Evolutionary conservation across 2,329 filamentous ascomycete genomes (phyloP).

Genomic region (Microdochium paspali): DNA sequence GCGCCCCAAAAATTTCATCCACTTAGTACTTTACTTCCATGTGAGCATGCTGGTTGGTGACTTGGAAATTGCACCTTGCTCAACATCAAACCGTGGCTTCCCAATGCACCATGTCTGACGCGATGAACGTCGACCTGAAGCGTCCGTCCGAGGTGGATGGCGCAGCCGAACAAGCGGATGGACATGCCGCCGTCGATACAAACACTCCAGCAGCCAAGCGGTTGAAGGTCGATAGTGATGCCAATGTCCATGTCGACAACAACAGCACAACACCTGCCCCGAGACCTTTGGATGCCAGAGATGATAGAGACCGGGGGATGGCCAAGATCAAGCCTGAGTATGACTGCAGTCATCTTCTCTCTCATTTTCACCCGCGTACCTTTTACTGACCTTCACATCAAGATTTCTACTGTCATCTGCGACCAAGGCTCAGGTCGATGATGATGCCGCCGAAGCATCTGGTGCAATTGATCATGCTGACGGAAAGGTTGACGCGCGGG

Average conservation of each 20-base stretch:
- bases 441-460: conserved; percentile 52
- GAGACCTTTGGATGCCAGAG: not conserved
- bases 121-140: not conserved
- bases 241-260: too few species aligned
- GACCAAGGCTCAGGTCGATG: conserved; percentile 28
- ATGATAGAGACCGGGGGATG: conserved; percentile 9
- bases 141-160: not conserved
- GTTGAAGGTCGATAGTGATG: conserved; percentile 44
- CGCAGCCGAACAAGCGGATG: not conserved
- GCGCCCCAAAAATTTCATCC: not conserved
- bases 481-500: conserved; percentile 23
- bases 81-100: not conserved
- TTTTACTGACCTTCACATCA: conserved; percentile 1
- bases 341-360: conserved; percentile 4
- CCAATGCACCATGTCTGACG: not conserved
- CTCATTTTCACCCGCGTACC: not conserved
- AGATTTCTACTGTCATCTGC: conserved; percentile 21
- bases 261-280: conserved; percentile 4
- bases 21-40: not conserved
- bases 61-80: not conserved
- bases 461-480: conserved; percentile 47
- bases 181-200: not conserved
- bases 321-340: conserved; percentile 28
- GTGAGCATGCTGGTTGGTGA: not conserved
- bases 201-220: conserved; percentile 43